These are phyloP conservation scores for Lentinula sp. DNA, from an alignment of 768 basidiomycete genomes.

Conservation along the genomic window DNA sequence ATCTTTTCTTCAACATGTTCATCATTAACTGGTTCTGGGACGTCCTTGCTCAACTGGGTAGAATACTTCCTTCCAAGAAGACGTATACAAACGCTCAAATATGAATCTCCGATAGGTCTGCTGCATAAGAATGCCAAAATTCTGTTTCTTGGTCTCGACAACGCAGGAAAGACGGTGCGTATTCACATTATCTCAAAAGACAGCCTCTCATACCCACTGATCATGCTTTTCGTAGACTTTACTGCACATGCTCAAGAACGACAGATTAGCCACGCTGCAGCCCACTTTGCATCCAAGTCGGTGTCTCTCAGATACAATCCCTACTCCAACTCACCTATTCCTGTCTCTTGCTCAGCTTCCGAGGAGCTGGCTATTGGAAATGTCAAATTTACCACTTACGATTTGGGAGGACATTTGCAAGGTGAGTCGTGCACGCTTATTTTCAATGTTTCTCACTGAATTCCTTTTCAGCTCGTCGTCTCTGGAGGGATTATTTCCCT, in stretches of 20 bases:
- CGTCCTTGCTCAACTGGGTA: slow-evolving; percentile 88
- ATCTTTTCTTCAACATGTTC: slow-evolving; percentile 47
- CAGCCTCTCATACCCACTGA: not conserved
- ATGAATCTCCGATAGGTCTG: slow-evolving; percentile 47
- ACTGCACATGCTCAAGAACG: slow-evolving; percentile 99
- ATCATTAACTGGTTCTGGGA: slow-evolving; percentile 97
- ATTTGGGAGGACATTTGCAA: slow-evolving; percentile 96
- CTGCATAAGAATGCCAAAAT: slow-evolving; percentile 99
- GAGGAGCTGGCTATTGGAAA: slow-evolving; percentile 99
- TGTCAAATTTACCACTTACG: slow-evolving; percentile 98
- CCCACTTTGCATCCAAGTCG: slow-evolving; percentile 97
- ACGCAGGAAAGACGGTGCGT: slow-evolving; percentile 96
- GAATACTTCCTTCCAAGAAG: not conserved
- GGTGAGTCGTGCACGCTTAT: slow-evolving; percentile 38
- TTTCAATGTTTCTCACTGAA: not conserved
- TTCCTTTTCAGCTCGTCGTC: slow-evolving; percentile 72
- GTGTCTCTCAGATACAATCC: slow-evolving; percentile 15
- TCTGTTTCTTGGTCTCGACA: slow-evolving; percentile 96
- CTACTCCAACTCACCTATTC: slow-evolving; percentile 5
- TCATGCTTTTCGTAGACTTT: slow-evolving; percentile 58
- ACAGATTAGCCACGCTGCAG: slow-evolving; percentile 93
- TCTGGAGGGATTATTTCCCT: slow-evolving; percentile 99
- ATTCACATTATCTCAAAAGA: not conserved
- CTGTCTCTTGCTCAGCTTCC: slow-evolving; percentile 56
- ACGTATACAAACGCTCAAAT: slow-evolving; percentile 3